phyloP scores from a whole-genome alignment of 345 rosid genomes.

The Punica granatum region DNA sequence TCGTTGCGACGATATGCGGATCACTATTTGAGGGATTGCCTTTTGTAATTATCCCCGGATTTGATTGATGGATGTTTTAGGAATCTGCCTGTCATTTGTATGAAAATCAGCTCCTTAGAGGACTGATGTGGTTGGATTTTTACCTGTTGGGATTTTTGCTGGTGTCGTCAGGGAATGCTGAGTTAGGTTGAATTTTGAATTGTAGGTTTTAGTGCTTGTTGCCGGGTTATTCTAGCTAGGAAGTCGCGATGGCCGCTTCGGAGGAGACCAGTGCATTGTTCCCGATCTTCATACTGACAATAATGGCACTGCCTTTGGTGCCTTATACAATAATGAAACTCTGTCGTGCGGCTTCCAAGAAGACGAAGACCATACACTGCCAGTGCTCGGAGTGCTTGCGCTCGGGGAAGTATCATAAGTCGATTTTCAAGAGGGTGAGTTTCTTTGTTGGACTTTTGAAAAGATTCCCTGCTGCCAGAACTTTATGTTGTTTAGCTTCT shows the following conservation, averaged over 20 bases:
- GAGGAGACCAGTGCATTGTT: slow-evolving; percentile 85
- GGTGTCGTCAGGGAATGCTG: neutral
- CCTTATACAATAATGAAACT: slow-evolving; percentile 74
- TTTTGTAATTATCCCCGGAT: neutral
- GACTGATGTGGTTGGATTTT: neutral
- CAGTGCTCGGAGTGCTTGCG: slow-evolving; percentile 71
- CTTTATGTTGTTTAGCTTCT: neutral
- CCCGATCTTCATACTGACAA: slow-evolving; percentile 93
- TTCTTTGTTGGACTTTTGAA: neutral
- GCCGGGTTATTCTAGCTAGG: slow-evolving; percentile 11
- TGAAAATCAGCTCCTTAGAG: neutral
- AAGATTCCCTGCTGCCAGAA: neutral
- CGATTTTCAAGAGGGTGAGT: slow-evolving; percentile 70
- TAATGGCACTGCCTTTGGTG: slow-evolving; percentile 87
- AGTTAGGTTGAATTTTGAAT: neutral
- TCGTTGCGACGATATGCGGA: neutral
- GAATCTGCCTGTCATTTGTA: neutral
- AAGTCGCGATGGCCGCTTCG: slow-evolving; percentile 68
- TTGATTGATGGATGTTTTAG: neutral
- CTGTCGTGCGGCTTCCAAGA: slow-evolving; percentile 62
- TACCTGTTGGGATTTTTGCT: neutral
- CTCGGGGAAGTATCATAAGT: slow-evolving; percentile 81
- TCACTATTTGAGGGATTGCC: neutral
- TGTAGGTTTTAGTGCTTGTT: neutral
- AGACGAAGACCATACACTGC: slow-evolving; percentile 69